Evolutionary conservation across 805 yeast genomes (phyloP).

Genomic region (Yamadazyma insecticola): DNA sequence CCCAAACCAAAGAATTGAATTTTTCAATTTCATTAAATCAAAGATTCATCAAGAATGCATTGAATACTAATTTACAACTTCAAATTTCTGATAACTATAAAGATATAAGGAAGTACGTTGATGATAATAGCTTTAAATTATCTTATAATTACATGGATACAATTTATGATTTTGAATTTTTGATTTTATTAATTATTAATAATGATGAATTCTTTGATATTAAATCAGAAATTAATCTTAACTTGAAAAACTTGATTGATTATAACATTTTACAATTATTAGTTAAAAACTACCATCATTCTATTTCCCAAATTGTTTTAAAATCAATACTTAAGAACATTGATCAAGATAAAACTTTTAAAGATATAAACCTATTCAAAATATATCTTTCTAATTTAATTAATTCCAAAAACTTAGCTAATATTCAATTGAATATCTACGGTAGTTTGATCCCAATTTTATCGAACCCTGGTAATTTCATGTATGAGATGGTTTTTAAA

Average conservation of each 20-base stretch:
- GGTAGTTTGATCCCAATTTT: slow-evolving; percentile 56
- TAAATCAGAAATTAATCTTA: slow-evolving; percentile 30
- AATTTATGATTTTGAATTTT: slow-evolving; percentile 66
- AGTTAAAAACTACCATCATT: slow-evolving; percentile 39
- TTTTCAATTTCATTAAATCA: slow-evolving; percentile 50
- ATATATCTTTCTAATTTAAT: slow-evolving; percentile 48
- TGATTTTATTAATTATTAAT: slow-evolving; percentile 56
- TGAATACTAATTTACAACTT: slow-evolving; percentile 3
- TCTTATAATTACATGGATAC: slow-evolving; percentile 21
- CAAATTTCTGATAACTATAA: slow-evolving; percentile 6
- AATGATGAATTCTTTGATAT: slow-evolving; percentile 56
- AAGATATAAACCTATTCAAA: slow-evolving; percentile 53
- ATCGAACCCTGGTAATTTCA: slow-evolving; percentile 63
- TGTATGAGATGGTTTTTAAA: slow-evolving; percentile 67
- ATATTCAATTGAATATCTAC: slow-evolving; percentile 47
- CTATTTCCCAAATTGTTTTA: slow-evolving; percentile 42
- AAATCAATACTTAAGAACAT: slow-evolving; percentile 40
- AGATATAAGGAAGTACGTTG: slow-evolving; percentile 9
- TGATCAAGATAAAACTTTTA: slow-evolving; percentile 35
- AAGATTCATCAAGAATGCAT: slow-evolving; percentile 38
- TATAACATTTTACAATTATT: slow-evolving; percentile 50
- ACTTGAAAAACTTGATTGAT: slow-evolving; percentile 54
- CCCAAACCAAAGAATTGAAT: slow-evolving; percentile 35
- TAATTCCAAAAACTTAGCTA: slow-evolving; percentile 13
- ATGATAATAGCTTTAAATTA: slow-evolving; percentile 10